phyloP scores from a whole-genome alignment of 2,329 filamentous ascomycete species.

The Corynespora cassiicola region DNA sequence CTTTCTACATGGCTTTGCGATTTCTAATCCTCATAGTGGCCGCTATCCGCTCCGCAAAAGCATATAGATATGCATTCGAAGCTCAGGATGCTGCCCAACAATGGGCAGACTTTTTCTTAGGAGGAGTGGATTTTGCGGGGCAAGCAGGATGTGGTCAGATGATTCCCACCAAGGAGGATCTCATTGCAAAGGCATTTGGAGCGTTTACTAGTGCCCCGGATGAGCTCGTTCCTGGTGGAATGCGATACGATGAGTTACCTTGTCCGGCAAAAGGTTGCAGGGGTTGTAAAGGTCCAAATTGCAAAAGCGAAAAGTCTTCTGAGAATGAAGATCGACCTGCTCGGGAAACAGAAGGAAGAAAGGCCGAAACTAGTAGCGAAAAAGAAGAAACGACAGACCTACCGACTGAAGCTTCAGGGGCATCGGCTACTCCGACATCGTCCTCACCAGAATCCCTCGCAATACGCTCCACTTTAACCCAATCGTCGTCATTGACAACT shows the following conservation, averaged over 20 bases:
- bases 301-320: constrained; percentile 3
- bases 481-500: no score
- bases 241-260: constrained; percentile 11
- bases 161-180: constrained; percentile 1
- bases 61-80: constrained; percentile 10
- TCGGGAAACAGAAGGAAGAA: no score
- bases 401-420: no score
- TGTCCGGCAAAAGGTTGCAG: constrained; percentile 8
- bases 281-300: constrained; percentile 3
- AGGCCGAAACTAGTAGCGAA: no score
- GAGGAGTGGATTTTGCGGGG: not conserved
- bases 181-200: constrained; percentile 4
- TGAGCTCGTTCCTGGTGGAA: constrained; percentile 7
- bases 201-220: constrained; percentile 11
- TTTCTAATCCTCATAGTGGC: constrained; percentile 2
- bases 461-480: no score
- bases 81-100: constrained; percentile 11
- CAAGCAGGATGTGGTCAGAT: constrained; percentile 6
- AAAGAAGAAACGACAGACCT: no score
- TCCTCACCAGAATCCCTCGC: no score
- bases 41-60: constrained; percentile 8
- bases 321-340: no score
- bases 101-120: constrained; percentile 6
- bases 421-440: no score
- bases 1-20: not conserved